Evolutionary conservation across 2,329 filamentous ascomycete species (phyloP).

Genomic region (Sporothrix phasma): DNA sequence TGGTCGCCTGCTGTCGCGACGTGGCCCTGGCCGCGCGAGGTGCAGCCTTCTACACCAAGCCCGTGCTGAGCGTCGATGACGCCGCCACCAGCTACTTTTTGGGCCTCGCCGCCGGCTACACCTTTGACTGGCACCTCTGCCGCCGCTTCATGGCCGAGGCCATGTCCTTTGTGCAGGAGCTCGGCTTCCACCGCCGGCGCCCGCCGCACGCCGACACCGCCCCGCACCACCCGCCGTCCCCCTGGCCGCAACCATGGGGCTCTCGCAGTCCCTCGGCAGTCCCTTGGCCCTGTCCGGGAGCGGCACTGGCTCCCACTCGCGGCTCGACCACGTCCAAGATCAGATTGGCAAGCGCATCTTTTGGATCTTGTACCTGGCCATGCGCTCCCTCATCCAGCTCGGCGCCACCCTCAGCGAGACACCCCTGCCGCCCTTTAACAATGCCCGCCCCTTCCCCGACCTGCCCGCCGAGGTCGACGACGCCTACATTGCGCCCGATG

Average conservation of each 20-base stretch:
- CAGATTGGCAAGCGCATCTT: slow-evolving; percentile 72
- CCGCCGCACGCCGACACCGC: slow-evolving; percentile 10
- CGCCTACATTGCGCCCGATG: slow-evolving; percentile 61
- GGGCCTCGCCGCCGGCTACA: slow-evolving; percentile 56
- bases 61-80: slow-evolving; percentile 41
- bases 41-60: slow-evolving; percentile 37
- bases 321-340: slow-evolving; percentile 55
- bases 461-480: slow-evolving; percentile 77
- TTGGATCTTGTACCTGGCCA: slow-evolving; percentile 69
- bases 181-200: slow-evolving; percentile 53
- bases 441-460: slow-evolving; percentile 63
- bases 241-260: too few species aligned
- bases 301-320: slow-evolving; percentile 18
- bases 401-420: slow-evolving; percentile 62
- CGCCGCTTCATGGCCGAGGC: slow-evolving; percentile 65
- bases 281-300: background rate
- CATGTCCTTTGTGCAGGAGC: slow-evolving; percentile 56
- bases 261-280: background rate
- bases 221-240: background rate
- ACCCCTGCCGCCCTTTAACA: slow-evolving; percentile 64
- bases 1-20: slow-evolving; percentile 61
- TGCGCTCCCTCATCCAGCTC: slow-evolving; percentile 67
- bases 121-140: slow-evolving; percentile 55
- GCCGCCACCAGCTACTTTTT: slow-evolving; percentile 69
- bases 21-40: slow-evolving; percentile 60